A percentile compares a stretch with the other conserved stretches of the same genome.
Conservation (phyloP, 2,329 filamentous ascomycete genomes). For the Paradendryphiella salina region DNA sequence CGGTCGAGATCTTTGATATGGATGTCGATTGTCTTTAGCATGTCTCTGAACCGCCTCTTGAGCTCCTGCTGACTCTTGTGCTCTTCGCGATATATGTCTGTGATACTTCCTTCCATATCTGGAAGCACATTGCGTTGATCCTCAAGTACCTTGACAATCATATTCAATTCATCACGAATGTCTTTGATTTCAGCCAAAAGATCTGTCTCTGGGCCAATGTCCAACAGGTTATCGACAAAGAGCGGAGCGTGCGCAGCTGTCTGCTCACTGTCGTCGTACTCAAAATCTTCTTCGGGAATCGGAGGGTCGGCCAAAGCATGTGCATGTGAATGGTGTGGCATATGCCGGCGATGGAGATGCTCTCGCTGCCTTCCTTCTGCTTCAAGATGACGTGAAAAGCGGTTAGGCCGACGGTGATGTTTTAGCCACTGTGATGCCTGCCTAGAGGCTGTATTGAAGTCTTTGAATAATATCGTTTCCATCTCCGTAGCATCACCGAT, state of each 20-base stretch:
- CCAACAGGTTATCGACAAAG: conserved; percentile 60
- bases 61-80: conserved; percentile 51
- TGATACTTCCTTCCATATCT: conserved; percentile 53
- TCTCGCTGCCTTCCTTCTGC: conserved; percentile 40
- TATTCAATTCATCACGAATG: conserved; percentile 68
- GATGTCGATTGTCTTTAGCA: conserved; percentile 61
- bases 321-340: conserved; percentile 33
- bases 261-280: conserved; percentile 35
- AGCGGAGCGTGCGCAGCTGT: conserved; percentile 41
- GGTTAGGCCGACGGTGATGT: conserved; percentile 51
- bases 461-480: conserved; percentile 62
- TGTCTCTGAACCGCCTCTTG: conserved; percentile 60
- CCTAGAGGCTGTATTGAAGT: conserved; percentile 63
- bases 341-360: conserved; percentile 35
- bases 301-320: conserved; percentile 34
- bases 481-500: conserved; percentile 57
- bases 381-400: conserved; percentile 44
- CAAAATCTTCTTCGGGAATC: conserved; percentile 34
- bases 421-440: conserved; percentile 60
- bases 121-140: conserved; percentile 54
- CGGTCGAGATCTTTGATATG: conserved; percentile 63
- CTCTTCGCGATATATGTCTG: conserved; percentile 44
- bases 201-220: conserved; percentile 64
- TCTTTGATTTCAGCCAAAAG: conserved; percentile 68
- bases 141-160: conserved; percentile 59